Evolutionary conservation across 2,329 filamentous ascomycete species (phyloP).

Genomic region (Endocalyx cinctus): DNA sequence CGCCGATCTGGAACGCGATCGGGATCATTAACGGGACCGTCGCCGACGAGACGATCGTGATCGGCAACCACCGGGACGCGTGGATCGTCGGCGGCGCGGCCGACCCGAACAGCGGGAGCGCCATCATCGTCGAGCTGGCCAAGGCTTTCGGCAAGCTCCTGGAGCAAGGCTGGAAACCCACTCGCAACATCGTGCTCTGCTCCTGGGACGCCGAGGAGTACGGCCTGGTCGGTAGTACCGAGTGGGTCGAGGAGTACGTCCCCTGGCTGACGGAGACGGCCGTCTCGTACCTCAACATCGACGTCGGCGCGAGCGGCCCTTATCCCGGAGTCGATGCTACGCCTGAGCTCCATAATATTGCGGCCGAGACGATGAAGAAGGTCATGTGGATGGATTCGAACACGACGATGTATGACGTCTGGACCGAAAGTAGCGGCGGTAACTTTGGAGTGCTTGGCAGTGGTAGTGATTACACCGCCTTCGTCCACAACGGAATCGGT

Average conservation of each 20-base stretch:
- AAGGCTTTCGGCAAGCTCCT: conserved; percentile 67
- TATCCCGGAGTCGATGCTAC: conserved; percentile 55
- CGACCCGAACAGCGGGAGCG: conserved; percentile 77
- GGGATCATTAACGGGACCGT: conserved; percentile 76
- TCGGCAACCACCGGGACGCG: conserved; percentile 79
- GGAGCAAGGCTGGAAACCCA: conserved; percentile 72
- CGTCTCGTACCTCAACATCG: conserved; percentile 77
- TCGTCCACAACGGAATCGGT: conserved; percentile 50
- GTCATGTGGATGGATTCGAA: conserved; percentile 53
- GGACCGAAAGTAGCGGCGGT: conserved; percentile 37
- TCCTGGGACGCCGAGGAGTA: conserved; percentile 74
- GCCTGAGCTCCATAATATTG: conserved; percentile 62
- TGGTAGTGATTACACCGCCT: conserved; percentile 64
- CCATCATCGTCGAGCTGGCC: conserved; percentile 70
- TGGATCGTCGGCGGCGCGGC: conserved; percentile 84
- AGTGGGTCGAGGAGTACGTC: conserved; percentile 82
- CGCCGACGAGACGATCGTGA: conserved; percentile 68
- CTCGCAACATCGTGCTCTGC: conserved; percentile 73
- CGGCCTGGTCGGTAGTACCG: conserved; percentile 72
- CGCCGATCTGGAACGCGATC: conserved; percentile 73
- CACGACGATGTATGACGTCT: conserved; percentile 35
- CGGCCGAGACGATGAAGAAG: conserved; percentile 57
- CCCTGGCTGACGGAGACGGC: conserved; percentile 69
- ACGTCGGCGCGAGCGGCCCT: conserved; percentile 60
- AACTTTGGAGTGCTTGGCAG: conserved; percentile 56